These are phyloP conservation scores for Lachnellula arida DNA, from an alignment of 2,329 filamentous ascomycete species.

Conservation along the genomic window DNA sequence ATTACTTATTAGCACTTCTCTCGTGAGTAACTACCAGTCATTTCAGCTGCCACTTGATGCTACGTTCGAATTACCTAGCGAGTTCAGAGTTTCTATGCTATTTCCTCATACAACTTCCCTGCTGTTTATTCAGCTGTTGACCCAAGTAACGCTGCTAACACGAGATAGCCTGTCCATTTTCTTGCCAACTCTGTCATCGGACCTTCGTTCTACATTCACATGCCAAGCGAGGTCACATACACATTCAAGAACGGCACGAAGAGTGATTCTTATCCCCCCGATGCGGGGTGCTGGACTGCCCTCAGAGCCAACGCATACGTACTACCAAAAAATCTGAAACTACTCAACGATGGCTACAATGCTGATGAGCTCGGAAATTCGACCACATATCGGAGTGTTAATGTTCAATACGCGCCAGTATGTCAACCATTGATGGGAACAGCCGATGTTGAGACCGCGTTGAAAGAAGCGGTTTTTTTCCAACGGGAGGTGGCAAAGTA, in stretches of 20 bases:
- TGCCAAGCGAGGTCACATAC: constrained; percentile 6
- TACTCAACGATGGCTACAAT: constrained; percentile 1
- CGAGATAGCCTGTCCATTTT: constrained; percentile 18
- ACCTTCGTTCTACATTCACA: constrained; percentile 18
- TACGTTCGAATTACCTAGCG: background rate
- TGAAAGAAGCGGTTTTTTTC: background rate
- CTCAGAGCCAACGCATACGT: constrained; percentile 14
- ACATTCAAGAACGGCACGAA: background rate
- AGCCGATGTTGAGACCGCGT: background rate
- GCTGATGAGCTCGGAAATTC: constrained; percentile 2
- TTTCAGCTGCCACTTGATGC: background rate
- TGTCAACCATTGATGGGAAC: constrained; percentile 8
- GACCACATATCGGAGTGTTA: constrained; percentile 11
- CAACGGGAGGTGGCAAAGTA: background rate
- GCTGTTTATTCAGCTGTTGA: too few relatives aligned
- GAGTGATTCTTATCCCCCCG: background rate
- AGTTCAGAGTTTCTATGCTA: background rate
- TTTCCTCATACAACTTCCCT: too few relatives aligned
- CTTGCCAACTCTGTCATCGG: constrained; percentile 22
- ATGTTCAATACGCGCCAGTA: constrained; percentile 6
- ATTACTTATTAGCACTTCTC: constrained; percentile 18
- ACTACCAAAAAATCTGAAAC: constrained; percentile 3
- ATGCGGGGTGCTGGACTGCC: constrained; percentile 15
- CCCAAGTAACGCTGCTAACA: background rate
- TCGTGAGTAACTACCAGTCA: constrained; percentile 9